Conservation (phyloP, 352 stramenopile genomes). For the Phytophthora hibernalis region DNA sequence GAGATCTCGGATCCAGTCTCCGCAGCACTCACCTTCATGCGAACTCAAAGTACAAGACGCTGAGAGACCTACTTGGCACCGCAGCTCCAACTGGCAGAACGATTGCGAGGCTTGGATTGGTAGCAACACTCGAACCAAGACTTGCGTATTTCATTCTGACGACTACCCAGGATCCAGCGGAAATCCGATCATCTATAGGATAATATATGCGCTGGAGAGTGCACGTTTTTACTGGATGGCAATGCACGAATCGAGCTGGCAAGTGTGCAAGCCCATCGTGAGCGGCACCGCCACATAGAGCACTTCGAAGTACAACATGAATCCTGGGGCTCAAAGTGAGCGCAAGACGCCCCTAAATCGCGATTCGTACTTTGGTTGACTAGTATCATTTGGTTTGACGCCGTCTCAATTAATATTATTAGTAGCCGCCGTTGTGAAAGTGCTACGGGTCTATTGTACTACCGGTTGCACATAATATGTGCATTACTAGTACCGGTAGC, state of each 20-base stretch:
- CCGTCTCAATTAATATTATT: too few species aligned
- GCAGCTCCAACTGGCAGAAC: constrained; percentile 48
- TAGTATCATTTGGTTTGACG: too few species aligned
- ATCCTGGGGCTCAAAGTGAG: too few species aligned
- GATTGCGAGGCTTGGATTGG: constrained; percentile 61
- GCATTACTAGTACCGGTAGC: too few species aligned
- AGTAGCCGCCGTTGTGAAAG: too few species aligned
- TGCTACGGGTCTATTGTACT: too few species aligned
- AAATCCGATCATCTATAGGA: constrained; percentile 61
- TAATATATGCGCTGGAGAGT: constrained; percentile 22
- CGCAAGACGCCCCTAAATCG: too few species aligned
- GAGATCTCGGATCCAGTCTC: constrained; percentile 34
- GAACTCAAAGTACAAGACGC: constrained; percentile 36
- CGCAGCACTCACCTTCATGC: constrained; percentile 29
- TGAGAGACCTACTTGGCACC: constrained; percentile 44
- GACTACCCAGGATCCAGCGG: constrained; percentile 54
- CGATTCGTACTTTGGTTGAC: too few species aligned
- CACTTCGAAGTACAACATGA: too few species aligned
- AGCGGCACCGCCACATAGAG: constrained; percentile 8
- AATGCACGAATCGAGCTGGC: constrained; percentile 58
- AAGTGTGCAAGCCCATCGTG: constrained; percentile 56
- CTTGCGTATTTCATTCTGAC: constrained; percentile 39
- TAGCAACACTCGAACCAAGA: constrained; percentile 13
- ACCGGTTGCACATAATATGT: too few species aligned
- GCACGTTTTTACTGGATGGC: constrained; percentile 74